Conservation (phyloP, 768 basidiomycete species). For the Amanita rubescens region DNA sequence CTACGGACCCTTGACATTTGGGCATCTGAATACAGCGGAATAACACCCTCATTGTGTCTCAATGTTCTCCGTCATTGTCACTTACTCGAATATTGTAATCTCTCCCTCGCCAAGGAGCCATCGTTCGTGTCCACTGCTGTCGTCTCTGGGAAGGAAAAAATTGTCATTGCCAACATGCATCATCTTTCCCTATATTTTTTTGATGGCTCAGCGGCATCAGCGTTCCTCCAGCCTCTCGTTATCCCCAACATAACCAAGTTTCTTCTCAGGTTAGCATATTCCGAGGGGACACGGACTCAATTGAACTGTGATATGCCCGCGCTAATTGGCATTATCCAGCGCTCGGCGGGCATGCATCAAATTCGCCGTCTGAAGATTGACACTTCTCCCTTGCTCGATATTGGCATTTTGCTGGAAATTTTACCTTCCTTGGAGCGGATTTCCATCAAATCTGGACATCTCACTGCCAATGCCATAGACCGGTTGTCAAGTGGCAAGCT, state of each 20-base stretch:
- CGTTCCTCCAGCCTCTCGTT: background rate
- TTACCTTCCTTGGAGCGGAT: too few species aligned
- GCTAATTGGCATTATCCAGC: too few species aligned
- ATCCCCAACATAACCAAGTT: background rate
- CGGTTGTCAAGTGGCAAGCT: too few species aligned
- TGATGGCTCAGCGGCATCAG: too few species aligned
- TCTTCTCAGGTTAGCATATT: background rate
- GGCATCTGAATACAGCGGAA: background rate
- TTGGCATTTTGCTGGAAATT: too few species aligned
- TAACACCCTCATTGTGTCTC: too few species aligned
- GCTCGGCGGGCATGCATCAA: background rate
- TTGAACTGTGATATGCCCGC: too few species aligned
- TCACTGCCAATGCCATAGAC: background rate
- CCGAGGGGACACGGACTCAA: too few species aligned
- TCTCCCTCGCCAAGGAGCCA: background rate
- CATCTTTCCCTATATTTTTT: background rate
- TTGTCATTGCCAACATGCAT: background rate
- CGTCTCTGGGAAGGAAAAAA: background rate
- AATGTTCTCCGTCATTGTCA: background rate
- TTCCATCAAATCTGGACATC: background rate
- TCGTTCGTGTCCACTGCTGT: background rate
- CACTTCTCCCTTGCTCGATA: too few species aligned
- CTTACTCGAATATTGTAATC: background rate
- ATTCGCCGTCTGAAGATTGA: too few species aligned
- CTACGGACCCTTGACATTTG: background rate